phyloP scores from a whole-genome alignment of 768 basidiomycete species.

The Pilatotrama ljubarskyi region DNA sequence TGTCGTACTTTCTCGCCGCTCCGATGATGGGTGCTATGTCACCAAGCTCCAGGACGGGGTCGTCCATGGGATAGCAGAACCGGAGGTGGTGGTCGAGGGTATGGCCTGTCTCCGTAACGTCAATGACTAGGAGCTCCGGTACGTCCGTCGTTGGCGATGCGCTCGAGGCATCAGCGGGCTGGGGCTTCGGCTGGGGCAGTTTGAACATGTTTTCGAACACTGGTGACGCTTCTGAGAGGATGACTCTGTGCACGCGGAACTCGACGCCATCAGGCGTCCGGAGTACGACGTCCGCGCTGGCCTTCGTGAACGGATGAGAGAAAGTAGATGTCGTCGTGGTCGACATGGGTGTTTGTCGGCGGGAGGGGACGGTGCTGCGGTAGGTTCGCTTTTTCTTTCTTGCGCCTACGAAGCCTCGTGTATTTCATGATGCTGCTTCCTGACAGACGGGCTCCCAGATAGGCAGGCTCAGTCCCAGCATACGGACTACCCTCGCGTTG shows the following conservation, averaged over 20 bases:
- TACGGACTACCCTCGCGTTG: too few species aligned
- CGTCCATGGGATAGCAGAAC: conserved; percentile 9
- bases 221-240: conserved; percentile 56
- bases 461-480: too few species aligned
- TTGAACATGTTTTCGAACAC: conserved; percentile 57
- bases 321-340: background rate
- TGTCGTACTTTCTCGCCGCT: conserved; percentile 63
- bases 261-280: conserved; percentile 51
- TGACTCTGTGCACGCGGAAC: conserved; percentile 52
- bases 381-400: too few species aligned
- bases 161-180: background rate
- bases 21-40: conserved; percentile 49
- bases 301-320: conserved; percentile 2
- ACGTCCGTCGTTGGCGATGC: background rate
- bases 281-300: conserved; percentile 46
- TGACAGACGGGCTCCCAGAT: too few species aligned
- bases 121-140: background rate
- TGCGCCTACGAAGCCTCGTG: too few species aligned
- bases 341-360: conserved; percentile 23
- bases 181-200: conserved; percentile 40
- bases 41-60: conserved; percentile 39
- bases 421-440: too few species aligned
- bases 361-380: too few species aligned
- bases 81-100: background rate
- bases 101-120: background rate